A percentile compares a stretch with the other conserved stretches of the same genome.
These are phyloP conservation scores for Inga oerstediana DNA, from an alignment of 306 rosid species.

Conservation along the genomic window DNA sequence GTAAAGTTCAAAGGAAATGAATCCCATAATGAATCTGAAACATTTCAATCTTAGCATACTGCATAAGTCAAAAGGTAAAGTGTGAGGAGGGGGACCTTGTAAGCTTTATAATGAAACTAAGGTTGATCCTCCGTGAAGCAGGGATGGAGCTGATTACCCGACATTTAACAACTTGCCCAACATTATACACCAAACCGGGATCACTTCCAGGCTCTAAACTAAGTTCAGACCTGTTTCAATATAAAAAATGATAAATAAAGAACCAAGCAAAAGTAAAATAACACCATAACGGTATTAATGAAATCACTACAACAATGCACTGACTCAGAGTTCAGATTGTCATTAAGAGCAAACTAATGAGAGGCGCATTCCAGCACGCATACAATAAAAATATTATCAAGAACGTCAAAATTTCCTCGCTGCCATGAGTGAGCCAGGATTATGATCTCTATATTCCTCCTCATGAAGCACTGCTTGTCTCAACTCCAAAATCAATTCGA, in stretches of 20 bases:
- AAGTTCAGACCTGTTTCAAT: conserved; percentile 79
- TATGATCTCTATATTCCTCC: not conserved
- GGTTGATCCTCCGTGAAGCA: conserved; percentile 78
- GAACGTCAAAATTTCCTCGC: not conserved
- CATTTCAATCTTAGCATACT: conserved; percentile 15
- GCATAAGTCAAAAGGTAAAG: not conserved
- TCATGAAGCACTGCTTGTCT: not conserved
- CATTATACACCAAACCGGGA: conserved; percentile 72
- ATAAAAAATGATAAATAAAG: conserved; percentile 34
- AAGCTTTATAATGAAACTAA: conserved; percentile 83
- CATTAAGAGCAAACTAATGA: conserved; percentile 4
- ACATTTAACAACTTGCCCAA: conserved; percentile 94
- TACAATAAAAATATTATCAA: not conserved
- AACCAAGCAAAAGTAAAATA: conserved; percentile 1
- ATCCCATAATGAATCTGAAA: not conserved
- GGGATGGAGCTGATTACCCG: conserved; percentile 65
- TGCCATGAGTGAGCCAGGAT: not conserved
- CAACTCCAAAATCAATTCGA: not conserved
- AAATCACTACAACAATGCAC: conserved; percentile 15
- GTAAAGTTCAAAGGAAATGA: conserved; percentile 14
- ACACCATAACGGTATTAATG: not conserved
- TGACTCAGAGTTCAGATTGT: conserved; percentile 6
- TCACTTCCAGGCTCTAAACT: conserved; percentile 82
- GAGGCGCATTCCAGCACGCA: not conserved
- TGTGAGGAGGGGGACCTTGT: conserved; percentile 51